These are phyloP conservation scores for Dendrobium officinale DNA, from an alignment of 106 monocot genomes.

Conservation along the genomic window DNA sequence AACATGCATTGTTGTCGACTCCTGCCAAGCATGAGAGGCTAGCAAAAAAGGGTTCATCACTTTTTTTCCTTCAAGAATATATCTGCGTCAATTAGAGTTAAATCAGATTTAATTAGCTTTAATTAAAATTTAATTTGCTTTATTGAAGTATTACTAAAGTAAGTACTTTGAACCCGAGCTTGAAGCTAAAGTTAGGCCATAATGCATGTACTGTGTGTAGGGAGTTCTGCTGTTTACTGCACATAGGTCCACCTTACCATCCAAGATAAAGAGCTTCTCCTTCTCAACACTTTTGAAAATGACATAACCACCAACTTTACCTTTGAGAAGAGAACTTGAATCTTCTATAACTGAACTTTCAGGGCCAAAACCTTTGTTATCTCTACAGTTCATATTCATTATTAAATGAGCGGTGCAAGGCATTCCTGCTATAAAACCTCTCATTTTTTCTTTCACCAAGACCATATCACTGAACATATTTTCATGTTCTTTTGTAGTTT, in stretches of 20 bases:
- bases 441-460: conserved; percentile 26
- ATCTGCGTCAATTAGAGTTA: conserved; percentile 15
- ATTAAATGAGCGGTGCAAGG: conserved; percentile 28
- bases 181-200: conserved; percentile 20
- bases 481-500: neutral
- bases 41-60: conserved; percentile 34
- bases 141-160: neutral
- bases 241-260: conserved; percentile 29
- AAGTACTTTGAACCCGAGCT: conserved; percentile 27
- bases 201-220: conserved; percentile 41
- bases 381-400: conserved; percentile 15
- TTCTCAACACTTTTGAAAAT: conserved; percentile 16
- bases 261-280: conserved; percentile 30
- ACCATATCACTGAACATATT: conserved; percentile 4
- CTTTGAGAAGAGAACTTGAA: conserved; percentile 16
- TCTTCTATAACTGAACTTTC: conserved; percentile 2
- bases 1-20: conserved; percentile 27
- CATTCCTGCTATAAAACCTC: conserved; percentile 38
- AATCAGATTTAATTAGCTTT: neutral
- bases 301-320: conserved; percentile 28
- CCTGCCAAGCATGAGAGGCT: conserved; percentile 14
- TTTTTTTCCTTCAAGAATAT: conserved; percentile 31
- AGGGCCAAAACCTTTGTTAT: neutral
- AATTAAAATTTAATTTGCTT: neutral
- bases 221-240: conserved; percentile 28